Conservation (phyloP, 805 yeast genomes). For the Nakazawaea sp. region DNA sequence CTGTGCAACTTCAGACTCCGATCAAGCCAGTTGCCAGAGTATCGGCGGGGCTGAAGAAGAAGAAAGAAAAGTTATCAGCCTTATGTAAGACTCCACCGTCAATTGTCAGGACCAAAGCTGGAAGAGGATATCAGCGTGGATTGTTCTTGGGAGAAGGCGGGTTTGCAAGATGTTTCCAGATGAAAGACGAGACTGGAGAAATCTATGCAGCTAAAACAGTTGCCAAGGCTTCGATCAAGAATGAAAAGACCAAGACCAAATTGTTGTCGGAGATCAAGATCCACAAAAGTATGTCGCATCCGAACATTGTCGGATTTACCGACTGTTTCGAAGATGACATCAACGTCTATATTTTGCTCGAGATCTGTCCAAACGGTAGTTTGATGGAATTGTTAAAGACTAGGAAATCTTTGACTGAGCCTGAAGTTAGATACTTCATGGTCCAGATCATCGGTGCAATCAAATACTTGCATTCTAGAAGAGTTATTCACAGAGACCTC, state of each 20-base stretch:
- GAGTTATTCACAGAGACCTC: slow-evolving; percentile 93
- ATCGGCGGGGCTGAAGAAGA: slow-evolving; percentile 39
- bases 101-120: slow-evolving; percentile 77
- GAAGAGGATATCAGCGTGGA: slow-evolving; percentile 88
- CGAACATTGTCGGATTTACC: slow-evolving; percentile 84
- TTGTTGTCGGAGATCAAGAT: slow-evolving; percentile 90
- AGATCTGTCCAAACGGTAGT: slow-evolving; percentile 92
- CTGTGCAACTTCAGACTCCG: slow-evolving; percentile 25
- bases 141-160: slow-evolving; percentile 96
- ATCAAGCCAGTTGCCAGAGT: slow-evolving; percentile 24
- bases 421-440: slow-evolving; percentile 85
- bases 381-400: slow-evolving; percentile 86
- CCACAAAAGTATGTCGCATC: slow-evolving; percentile 83
- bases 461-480: slow-evolving; percentile 82
- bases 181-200: slow-evolving; percentile 82
- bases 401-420: slow-evolving; percentile 80
- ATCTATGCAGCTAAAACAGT: slow-evolving; percentile 95
- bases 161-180: slow-evolving; percentile 96
- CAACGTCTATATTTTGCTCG: slow-evolving; percentile 88
- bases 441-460: slow-evolving; percentile 94
- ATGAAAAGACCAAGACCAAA: slow-evolving; percentile 82
- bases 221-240: slow-evolving; percentile 89
- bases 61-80: slow-evolving; percentile 83
- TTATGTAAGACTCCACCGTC: slow-evolving; percentile 97
- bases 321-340: slow-evolving; percentile 97